phyloP scores from a whole-genome alignment of 495 filamentous ascomycete species.

The Niebla homalea region DNA sequence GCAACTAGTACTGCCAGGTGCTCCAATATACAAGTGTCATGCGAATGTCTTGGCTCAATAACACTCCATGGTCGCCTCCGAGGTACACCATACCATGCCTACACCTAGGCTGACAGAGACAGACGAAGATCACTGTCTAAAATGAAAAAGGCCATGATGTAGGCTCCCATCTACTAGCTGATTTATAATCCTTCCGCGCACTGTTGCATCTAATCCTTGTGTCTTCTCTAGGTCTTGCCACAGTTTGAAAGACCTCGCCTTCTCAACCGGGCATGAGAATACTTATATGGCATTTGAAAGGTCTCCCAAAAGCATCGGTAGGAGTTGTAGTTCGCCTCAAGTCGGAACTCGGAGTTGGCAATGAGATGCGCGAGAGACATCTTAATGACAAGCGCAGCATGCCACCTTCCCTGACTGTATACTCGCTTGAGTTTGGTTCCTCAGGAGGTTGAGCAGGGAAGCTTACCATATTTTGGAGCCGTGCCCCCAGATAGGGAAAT shows the following conservation, averaged over 20 bases:
- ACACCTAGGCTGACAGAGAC: too few species aligned
- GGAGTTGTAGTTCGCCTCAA: neutral
- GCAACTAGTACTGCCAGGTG: too few species aligned
- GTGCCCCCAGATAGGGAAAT: slow-evolving; percentile 1
- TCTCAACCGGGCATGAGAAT: neutral
- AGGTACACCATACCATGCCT: too few species aligned
- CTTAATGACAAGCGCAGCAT: slow-evolving; percentile 1
- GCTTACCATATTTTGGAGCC: neutral
- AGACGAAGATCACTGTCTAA: too few species aligned
- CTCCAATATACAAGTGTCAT: too few species aligned
- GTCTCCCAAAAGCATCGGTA: slow-evolving; percentile 7
- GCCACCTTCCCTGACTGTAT: neutral
- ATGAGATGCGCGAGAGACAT: neutral
- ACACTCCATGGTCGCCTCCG: too few species aligned
- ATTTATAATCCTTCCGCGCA: too few species aligned
- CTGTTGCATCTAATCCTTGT: too few species aligned
- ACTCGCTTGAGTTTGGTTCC: neutral
- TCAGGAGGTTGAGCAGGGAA: neutral
- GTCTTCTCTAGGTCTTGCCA: neutral
- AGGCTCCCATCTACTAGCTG: too few species aligned
- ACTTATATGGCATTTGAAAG: slow-evolving; percentile 5
- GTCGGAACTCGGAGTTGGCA: neutral
- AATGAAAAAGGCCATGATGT: too few species aligned
- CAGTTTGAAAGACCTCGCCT: neutral
- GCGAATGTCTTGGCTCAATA: too few species aligned